These are phyloP conservation scores for Fonsecaea nubica DNA, from an alignment of 2,329 filamentous ascomycete species.

Conservation along the genomic window DNA sequence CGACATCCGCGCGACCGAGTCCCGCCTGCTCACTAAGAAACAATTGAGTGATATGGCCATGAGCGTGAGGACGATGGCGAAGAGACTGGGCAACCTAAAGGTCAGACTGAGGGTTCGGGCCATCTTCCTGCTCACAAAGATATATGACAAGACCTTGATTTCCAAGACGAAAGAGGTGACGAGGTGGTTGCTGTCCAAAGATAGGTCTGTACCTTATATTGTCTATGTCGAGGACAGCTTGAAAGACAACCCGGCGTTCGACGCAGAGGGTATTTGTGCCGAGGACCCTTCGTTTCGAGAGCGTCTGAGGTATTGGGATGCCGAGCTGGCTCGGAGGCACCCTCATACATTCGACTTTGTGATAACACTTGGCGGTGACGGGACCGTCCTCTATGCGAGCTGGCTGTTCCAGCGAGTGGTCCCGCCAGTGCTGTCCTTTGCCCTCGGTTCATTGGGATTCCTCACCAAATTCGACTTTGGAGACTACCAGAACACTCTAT, in stretches of 20 bases:
- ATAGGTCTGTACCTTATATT: conserved; percentile 71
- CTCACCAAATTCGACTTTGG: conserved; percentile 95
- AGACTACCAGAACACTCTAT: conserved; percentile 72
- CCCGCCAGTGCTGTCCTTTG: conserved; percentile 89
- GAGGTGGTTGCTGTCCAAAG: conserved; percentile 77
- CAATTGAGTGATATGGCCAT: conserved; percentile 97
- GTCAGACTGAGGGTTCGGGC: conserved; percentile 80
- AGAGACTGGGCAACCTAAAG: conserved; percentile 81
- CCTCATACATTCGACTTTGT: conserved; percentile 94
- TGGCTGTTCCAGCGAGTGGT: conserved; percentile 97
- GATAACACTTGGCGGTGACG: conserved; percentile 89
- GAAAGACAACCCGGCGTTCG: conserved; percentile 73
- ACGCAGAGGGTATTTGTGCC: conserved; percentile 70
- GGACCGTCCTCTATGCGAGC: conserved; percentile 92
- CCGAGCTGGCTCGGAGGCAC: conserved; percentile 74
- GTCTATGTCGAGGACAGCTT: conserved; percentile 84
- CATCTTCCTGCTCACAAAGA: conserved; percentile 89
- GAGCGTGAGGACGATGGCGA: conserved; percentile 88
- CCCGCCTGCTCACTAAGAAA: conserved; percentile 88
- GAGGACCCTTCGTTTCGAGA: conserved; percentile 62
- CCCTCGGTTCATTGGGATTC: conserved; percentile 92
- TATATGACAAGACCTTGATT: conserved; percentile 82
- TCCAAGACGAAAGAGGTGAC: conserved; percentile 76
- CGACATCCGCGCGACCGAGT: conserved; percentile 57
- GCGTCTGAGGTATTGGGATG: conserved; percentile 82